A percentile compares a stretch with the other conserved stretches of the same genome.
phyloP scores from a whole-genome alignment of 2,329 filamentous ascomycete species.

The Calonectria hongkongensis region DNA sequence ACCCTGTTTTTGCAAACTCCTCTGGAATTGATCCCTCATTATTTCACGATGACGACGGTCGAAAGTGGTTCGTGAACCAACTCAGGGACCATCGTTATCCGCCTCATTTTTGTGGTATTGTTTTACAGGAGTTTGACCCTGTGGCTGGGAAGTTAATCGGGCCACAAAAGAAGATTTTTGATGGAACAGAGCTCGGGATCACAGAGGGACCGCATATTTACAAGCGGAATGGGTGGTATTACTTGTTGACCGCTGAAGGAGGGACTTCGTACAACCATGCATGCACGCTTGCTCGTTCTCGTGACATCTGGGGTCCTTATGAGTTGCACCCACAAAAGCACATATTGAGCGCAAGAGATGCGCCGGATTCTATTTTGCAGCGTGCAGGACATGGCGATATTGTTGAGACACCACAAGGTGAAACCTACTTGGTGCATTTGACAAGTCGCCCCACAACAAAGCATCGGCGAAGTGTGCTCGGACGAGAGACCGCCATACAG shows the following conservation, averaged over 20 bases:
- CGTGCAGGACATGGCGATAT: constrained; percentile 72
- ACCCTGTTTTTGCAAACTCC: constrained; percentile 75
- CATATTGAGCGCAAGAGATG: constrained; percentile 72
- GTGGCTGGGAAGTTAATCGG: constrained; percentile 71
- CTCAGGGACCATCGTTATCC: constrained; percentile 72
- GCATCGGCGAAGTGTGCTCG: constrained; percentile 71
- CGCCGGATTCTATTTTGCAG: constrained; percentile 69
- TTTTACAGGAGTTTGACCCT: constrained; percentile 74
- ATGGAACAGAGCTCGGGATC: constrained; percentile 72
- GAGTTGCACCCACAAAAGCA: constrained; percentile 75
- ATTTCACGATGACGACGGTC: constrained; percentile 74
- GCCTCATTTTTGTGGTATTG: constrained; percentile 73
- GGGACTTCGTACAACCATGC: constrained; percentile 77
- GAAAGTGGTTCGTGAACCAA: constrained; percentile 76
- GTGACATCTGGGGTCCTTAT: constrained; percentile 76
- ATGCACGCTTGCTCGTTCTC: constrained; percentile 73
- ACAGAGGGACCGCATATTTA: constrained; percentile 77
- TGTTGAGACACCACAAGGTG: constrained; percentile 72
- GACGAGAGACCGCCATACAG: constrained; percentile 75
- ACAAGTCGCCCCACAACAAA: constrained; percentile 71
- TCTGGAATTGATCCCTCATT: constrained; percentile 78
- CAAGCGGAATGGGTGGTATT: constrained; percentile 75
- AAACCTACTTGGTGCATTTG: constrained; percentile 73
- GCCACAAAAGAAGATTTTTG: constrained; percentile 72
- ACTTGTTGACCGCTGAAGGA: constrained; percentile 75